Base-by-base conservation (phyloP, 495 filamentous ascomycete genomes). In the Aspergillus kassunensis region DNA sequence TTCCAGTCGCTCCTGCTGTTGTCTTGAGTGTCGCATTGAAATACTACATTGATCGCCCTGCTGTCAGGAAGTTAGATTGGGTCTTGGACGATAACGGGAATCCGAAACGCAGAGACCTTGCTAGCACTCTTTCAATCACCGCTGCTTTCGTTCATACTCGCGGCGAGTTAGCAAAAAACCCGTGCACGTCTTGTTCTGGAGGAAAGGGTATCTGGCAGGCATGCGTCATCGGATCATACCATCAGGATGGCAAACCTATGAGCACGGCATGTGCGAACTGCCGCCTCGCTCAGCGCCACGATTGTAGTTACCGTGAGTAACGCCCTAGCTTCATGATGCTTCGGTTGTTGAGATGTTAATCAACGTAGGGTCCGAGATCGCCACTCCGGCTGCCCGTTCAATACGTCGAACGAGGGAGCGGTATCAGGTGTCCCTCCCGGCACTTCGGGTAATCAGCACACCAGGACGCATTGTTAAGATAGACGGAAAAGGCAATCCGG, bases 61-160 rank as follows among this genome's bases (percentile, higher is more conserved):
- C 49, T 2, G 12, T 49, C 4, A 29, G 49, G 13, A 52, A 49
- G 29, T 31, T 53, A 2, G 54, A 57, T 12, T 57, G 47, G 54
- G 29, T 44, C 15, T 7, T 20, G 13, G 54, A 57, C 49, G 27
- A 35, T 4, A 0, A 19, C 11, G 23, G 49, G 2, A 12, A 46
- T 10, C 41, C 36, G n/a, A 29, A 36, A 2, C 37, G 53, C 3
- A 24, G 54, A 30, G 42, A 46, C 8, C 21, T 56, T 13, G 36
- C 20, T n/a, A 15, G 46, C 16, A 24, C 12, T 0, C 2, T 16
- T 3, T 46, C 42, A 1, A 25, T 39, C 11, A 8, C 41, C 11
- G 54, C 54, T 7, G 54, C 33, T 4, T 51, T 51, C n/a, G 54
- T 24, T 4, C 54, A 56, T 7, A 56, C 54, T 0, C 47, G 54